Percentiles rank a stretch among this genome's conserved stretches.
phyloP scores from a whole-genome alignment of 805 yeast genomes.

The Ogataea glucozyma region DNA sequence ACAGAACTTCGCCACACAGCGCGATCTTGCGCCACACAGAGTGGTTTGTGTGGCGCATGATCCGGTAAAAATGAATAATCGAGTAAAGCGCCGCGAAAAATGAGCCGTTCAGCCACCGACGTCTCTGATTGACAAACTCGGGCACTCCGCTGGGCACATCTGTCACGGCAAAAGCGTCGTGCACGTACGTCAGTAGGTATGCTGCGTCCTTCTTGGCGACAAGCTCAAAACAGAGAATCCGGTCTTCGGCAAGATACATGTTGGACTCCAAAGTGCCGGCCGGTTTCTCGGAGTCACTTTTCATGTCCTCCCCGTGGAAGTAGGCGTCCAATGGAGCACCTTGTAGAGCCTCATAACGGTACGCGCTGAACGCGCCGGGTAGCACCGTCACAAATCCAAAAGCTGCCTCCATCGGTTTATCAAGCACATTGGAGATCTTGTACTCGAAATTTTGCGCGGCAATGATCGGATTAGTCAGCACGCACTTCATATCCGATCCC shows the following conservation, averaged over 20 bases:
- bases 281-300: constrained; percentile 49
- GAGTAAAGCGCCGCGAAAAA: constrained; percentile 92
- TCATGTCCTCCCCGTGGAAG: constrained; percentile 89
- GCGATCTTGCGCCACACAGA: constrained; percentile 63
- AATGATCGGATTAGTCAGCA: constrained; percentile 73
- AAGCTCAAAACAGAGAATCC: constrained; percentile 91
- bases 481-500: constrained; percentile 41
- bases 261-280: constrained; percentile 90
- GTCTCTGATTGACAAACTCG: constrained; percentile 87
- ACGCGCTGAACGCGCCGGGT: constrained; percentile 97
- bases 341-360: constrained; percentile 73
- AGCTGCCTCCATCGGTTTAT: constrained; percentile 90
- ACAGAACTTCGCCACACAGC: constrained; percentile 73
- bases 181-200: constrained; percentile 81
- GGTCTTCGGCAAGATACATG: constrained; percentile 96
- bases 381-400: constrained; percentile 92
- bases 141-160: constrained; percentile 90
- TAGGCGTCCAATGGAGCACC: constrained; percentile 87
- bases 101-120: constrained; percentile 97
- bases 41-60: constrained; percentile 73
- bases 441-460: constrained; percentile 98
- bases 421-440: constrained; percentile 90
- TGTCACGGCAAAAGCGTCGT: constrained; percentile 86
- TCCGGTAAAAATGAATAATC: constrained; percentile 67
- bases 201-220: constrained; percentile 73